Conservation (phyloP, 257 asterid species). For the Lavandula angustifolia region DNA sequence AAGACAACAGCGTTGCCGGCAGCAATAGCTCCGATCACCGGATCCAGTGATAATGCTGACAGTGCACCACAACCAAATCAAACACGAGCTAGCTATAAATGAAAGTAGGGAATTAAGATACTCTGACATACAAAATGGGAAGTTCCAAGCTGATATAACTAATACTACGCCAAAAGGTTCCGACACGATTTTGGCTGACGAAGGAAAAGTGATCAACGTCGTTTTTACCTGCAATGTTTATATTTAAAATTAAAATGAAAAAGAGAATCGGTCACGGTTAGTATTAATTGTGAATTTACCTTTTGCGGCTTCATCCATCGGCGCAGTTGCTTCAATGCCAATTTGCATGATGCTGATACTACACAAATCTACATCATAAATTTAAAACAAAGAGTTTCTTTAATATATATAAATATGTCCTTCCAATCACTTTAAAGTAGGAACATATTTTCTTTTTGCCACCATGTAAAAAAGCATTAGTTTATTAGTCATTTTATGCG, state of each 20-base stretch:
- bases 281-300: too few relatives aligned
- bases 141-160: conserved; percentile 93
- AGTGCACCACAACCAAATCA: too few relatives aligned
- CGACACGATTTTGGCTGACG: conserved; percentile 75
- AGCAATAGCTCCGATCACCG: conserved; percentile 83
- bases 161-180: conserved; percentile 89
- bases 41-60: conserved; percentile 73
- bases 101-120: too few relatives aligned
- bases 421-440: too few relatives aligned
- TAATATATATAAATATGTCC: too few relatives aligned
- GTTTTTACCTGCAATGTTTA: conserved; percentile 75
- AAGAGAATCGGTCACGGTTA: too few relatives aligned
- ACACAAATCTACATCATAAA: conserved; percentile 45
- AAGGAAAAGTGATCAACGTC: conserved; percentile 62
- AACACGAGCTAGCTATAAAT: too few relatives aligned
- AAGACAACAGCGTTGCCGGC: conserved; percentile 86
- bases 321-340: conserved; percentile 60
- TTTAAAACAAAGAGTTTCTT: too few relatives aligned
- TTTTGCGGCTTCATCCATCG: conserved; percentile 85
- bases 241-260: too few relatives aligned
- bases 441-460: too few relatives aligned
- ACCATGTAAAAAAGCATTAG: too few relatives aligned
- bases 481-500: too few relatives aligned
- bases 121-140: conserved; percentile 69
- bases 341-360: conserved; percentile 57